Evolutionary conservation across 2,329 filamentous ascomycete genomes (phyloP), one percentile per base, ranked within the genome.

Genomic region (Fusarium setosum): DNA sequence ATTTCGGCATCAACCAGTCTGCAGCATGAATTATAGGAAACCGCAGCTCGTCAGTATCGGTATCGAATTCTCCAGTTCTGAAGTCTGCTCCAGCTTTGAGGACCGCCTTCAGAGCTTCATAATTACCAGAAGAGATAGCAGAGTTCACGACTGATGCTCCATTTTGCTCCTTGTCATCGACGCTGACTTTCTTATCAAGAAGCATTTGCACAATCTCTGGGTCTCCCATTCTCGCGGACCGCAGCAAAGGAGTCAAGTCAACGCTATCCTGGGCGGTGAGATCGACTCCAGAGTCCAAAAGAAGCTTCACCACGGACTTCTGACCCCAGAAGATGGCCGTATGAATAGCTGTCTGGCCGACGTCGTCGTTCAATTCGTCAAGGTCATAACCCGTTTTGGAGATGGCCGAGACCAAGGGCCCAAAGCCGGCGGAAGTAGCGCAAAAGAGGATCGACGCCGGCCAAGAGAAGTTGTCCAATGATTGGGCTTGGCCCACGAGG

Each of bases 121-220:
- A 7, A 5, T 38, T 13, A 9, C 29, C 52, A 8, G 32, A 20
- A 23, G 10, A 7, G 18, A 55, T n/a, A 12, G 41, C 18, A 20
- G 18, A 31, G n/a, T 32, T 11, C 21, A 37, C 52, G 5, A 5
- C 17, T 13, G n/a, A 29, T n/a, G 7, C 15, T n/a, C 12, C 15
- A 6, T 35, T 7, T 13, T 13, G 20, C 8, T 21, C 26, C 12
- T 32, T 42, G 15, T 50, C 47, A 20, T 35, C 20, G 26, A 50
- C 15, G 20, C 31, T 23, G 23, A 34, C 53, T 11, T 15, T 15
- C 6, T 50, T 29, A 6, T 56, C 20, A 6, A 56, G 13, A 6
- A 56, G 20, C 4, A 56, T 18, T 10, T 37, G 42, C 13, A 56
- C 44, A n/a, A 56, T 56, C 18, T 47, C 44, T 21, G 13, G 44